Evolutionary conservation across 805 yeast species (phyloP).

Genomic region (Myxozyma nipponensis): DNA sequence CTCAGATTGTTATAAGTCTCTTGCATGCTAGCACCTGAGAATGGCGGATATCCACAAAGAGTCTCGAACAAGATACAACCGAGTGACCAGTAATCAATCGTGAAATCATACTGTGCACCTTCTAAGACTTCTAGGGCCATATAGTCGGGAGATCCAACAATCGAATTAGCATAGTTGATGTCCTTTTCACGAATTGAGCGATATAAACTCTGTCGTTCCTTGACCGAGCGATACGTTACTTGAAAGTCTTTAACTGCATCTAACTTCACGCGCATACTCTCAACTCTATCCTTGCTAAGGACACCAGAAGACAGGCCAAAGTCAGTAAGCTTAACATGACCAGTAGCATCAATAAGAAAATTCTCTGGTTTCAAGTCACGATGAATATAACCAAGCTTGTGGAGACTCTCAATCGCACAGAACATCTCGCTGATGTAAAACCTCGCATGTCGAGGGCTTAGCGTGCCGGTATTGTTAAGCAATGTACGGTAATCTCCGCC

Average conservation of each 20-base stretch:
- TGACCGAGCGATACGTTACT: constrained; percentile 60
- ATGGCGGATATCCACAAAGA: constrained; percentile 95
- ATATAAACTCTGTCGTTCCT: constrained; percentile 84
- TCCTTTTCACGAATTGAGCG: constrained; percentile 68
- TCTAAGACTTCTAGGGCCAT: constrained; percentile 97
- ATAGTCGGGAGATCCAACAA: constrained; percentile 97
- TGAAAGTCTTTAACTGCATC: constrained; percentile 73
- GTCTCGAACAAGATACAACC: constrained; percentile 98
- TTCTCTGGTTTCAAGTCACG: constrained; percentile 95
- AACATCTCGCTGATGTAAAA: constrained; percentile 96
- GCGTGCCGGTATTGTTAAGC: constrained; percentile 84
- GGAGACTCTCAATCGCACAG: constrained; percentile 87
- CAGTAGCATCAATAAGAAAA: constrained; percentile 70
- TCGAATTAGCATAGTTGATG: constrained; percentile 84
- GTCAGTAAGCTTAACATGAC: constrained; percentile 83
- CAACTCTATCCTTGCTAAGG: constrained; percentile 86
- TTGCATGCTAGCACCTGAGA: constrained; percentile 87
- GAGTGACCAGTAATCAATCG: constrained; percentile 97
- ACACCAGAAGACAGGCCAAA: constrained; percentile 97
- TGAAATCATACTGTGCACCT: constrained; percentile 88
- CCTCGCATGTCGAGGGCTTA: constrained; percentile 92
- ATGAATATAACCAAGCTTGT: constrained; percentile 92
- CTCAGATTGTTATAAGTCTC: constrained; percentile 92
- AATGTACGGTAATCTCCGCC: constrained; percentile 98
- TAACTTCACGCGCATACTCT: constrained; percentile 74